phyloP scores from a whole-genome alignment of 495 filamentous ascomycete genomes.

The Penicillium ochrochloron region DNA sequence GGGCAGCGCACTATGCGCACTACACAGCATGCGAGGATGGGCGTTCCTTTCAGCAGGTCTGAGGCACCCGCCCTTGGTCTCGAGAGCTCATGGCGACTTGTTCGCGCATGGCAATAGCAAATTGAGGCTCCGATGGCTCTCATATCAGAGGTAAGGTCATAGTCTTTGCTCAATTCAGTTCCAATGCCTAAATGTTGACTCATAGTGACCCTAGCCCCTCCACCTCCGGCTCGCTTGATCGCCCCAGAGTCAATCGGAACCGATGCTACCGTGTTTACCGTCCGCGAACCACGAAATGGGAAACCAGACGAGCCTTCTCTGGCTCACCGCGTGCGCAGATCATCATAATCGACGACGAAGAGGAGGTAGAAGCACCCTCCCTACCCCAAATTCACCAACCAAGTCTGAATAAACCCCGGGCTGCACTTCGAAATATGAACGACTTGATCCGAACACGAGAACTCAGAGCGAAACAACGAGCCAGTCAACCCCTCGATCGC shows the following conservation, averaged over 20 bases:
- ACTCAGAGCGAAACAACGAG: neutral
- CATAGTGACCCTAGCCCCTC: neutral
- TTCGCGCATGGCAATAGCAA: neutral
- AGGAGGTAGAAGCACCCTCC: conserved; percentile 7
- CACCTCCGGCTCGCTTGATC: neutral
- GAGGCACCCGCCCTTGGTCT: conserved; percentile 22
- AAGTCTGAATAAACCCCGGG: neutral
- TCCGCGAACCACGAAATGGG: neutral
- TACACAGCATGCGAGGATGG: conserved; percentile 31
- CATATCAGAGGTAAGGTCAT: neutral
- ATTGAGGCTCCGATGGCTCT: neutral
- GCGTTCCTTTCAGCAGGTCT: conserved; percentile 28
- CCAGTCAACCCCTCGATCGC: conserved; percentile 9
- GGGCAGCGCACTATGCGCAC: conserved; percentile 28
- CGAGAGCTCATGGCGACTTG: conserved; percentile 12
- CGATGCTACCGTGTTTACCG: neutral
- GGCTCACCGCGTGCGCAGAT: conserved; percentile 14
- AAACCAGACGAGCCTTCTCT: conserved; percentile 13
- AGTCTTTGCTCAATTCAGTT: too few species aligned
- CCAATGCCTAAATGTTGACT: neutral
- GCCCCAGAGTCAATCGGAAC: neutral
- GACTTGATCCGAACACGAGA: conserved; percentile 19
- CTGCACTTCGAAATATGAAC: neutral
- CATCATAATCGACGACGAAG: conserved; percentile 19
- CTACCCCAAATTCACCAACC: neutral